Evolutionary conservation across 2,329 filamentous ascomycete species (phyloP), one percentile per base, ranked within the genome.

Genomic region (Hymenoscyphus repandus): DNA sequence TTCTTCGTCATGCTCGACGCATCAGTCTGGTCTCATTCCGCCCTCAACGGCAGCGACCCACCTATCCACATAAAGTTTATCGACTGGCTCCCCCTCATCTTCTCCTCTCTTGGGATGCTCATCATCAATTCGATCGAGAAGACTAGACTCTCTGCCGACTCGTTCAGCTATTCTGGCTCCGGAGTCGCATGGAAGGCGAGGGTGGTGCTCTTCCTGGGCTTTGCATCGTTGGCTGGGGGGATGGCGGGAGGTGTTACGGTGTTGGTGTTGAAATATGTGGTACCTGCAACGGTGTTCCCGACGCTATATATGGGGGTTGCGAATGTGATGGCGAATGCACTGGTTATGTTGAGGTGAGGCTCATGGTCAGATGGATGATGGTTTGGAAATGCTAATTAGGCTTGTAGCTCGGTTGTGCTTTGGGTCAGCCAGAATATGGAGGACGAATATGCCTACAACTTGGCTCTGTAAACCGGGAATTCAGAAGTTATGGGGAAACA

Each of bases 341-440:
- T 83, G 33, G 80, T 85, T 49, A 81, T 81, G 47, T 65, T 82
- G 49, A 82, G 76, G 76, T 79, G 66, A 58, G 75, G 68, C 54
- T 18, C 10, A 31, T 17, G 18, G 30, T 3, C 2, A 40, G n/a
- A 11, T 17, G 6, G 6, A 30, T 9, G 3, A 30, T 22, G 33
- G 13, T n/a, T 20, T 33, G 22, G 13, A 22, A 34, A 33, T 49
- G 20, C 59, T 64, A 47, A 64, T 52, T 20, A 15, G 2, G 7
- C n/a, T 27, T 34, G 15, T 57, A 81, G 80, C 68, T 78, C 78
- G 18, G 80, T 83, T 43, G 77, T 85, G 53, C 74, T 86, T 38
- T 86, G 82, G 82, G 69, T 86, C 49, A 82, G 78, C 69, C 82
- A 86, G 73, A 86, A 86, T 62, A 85, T 86, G 79, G 82, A 86